Evolutionary conservation across 2,329 filamentous ascomycete genomes (phyloP), one percentile per base, ranked within the genome.

Genomic region (Pyricularia pennisetigena): DNA sequence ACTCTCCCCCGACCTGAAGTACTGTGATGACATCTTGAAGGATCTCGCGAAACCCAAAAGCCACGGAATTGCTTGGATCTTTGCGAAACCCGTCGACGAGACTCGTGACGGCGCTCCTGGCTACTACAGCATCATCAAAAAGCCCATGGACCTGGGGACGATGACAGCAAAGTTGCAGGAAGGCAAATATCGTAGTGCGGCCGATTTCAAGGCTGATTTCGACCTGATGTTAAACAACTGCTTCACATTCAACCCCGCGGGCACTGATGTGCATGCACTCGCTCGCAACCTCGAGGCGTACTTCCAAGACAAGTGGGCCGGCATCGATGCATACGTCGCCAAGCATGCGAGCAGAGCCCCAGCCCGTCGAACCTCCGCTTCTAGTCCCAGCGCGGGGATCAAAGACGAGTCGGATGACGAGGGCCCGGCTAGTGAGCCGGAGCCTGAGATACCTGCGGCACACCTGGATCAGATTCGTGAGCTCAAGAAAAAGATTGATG

Each of bases 61-160:
- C 75, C 83, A 82, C 68, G 75, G 79, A 1, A 81, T 89, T 72
- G 92, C 92, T 62, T 84, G 85, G 68, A 89, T 91, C 69, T 99
- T 99, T 80, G 81, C 92, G 73, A 81, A 86, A 8, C 91, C 95
- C 0, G 95, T 99, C 24, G 95, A 99, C 76, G 93, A 95, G 0
- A 94, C 98, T 49, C 94, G 94, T 0, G 82, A 98, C 68, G 93
- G 94, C 76, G 97, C 98, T 69, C 95, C 95, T 0, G 90, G 90
- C 28, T 99, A 99, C 76, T 92, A 95, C 77, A 93, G 90, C 74
- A 83, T 98, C 70, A 93, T 99, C 80, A 98, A 97, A 82, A 93
- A 94, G 76, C 95, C 95, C 0, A 99, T 98, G 94, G 94, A 99
- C 77, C 83, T 97, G 66, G 83, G 85, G 20, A 97, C 92, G n/a